Base-by-base conservation (phyloP, 2,329 filamentous ascomycete genomes). In the Aureobasidium namibiae region DNA sequence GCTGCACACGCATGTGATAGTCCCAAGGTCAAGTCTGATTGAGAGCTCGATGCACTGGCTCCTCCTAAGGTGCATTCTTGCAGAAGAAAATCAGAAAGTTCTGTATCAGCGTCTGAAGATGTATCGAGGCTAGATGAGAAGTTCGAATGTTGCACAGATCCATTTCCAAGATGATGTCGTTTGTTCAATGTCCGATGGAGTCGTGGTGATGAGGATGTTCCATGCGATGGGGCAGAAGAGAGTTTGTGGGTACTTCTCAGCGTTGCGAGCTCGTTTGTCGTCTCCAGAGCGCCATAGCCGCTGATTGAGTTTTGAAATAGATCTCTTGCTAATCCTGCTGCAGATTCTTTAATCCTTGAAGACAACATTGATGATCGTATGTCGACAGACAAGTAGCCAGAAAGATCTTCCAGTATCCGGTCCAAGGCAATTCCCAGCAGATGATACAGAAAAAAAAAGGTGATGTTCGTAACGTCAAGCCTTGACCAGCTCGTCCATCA, bases 241-340 rank as follows among this genome's bases (percentile, higher is more conserved):
- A 46, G 21, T 38, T 59, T 59, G 31, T 46, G 48, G 29, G 38
- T 38, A 44, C 24, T 52, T 38, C 57, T 42, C 36, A 53, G 31
- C n/a, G 36, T 21, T 14, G 45, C 18, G 18, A 59, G 57, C 39
- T 59, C 46, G 13, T 44, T 50, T 21, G 57, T 53, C 16, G 48
- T 53, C 38, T 44, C 57, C 23, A 18, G 23, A 18, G 56, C 56
- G 46, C 29, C 23, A 36, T 44, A 9, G 29, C 41, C 31, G 10
- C 14, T n/a, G 24, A 14, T 29, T 24, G 52, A 34, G 23, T 9
- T 36, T 8, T 31, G 46, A n/a, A 59, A 16, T 26, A 59, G 11
- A 31, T 53, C 39, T 36, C 45, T 42, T 16, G 57, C 18, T 16
- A 59, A 29, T 18, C 46, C 48, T 7, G 26, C 36, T 9, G 57